Conservation (phyloP, 257 asterid genomes). For the Przewalskia tangutica region DNA sequence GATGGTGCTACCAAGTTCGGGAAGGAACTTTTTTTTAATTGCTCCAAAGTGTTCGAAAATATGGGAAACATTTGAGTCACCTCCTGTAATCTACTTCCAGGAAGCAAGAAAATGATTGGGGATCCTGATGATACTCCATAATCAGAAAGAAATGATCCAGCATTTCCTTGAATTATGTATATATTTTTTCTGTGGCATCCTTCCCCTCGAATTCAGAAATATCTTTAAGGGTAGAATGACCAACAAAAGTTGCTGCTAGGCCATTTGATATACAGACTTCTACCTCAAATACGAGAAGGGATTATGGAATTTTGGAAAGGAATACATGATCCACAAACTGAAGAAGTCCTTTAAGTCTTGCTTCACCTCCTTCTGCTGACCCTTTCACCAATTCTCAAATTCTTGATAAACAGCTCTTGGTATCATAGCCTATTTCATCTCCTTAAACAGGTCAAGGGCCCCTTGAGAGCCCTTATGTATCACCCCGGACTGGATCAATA, state of each 20-base stretch:
- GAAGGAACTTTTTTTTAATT: slow-evolving; percentile 30
- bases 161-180: too few relatives aligned
- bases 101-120: slow-evolving; percentile 59
- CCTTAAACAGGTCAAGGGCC: slow-evolving; percentile 70
- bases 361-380: slow-evolving; percentile 27
- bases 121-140: too few relatives aligned
- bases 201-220: too few relatives aligned
- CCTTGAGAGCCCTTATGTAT: slow-evolving; percentile 59
- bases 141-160: too few relatives aligned
- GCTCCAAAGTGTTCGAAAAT: slow-evolving; percentile 46
- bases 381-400: slow-evolving; percentile 28
- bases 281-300: too few relatives aligned
- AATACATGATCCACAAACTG: too few relatives aligned
- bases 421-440: slow-evolving; percentile 81
- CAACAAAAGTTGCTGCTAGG: too few relatives aligned
- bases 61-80: slow-evolving; percentile 75
- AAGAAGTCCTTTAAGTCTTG: too few relatives aligned
- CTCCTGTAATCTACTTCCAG: slow-evolving; percentile 94
- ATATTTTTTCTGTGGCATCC: too few relatives aligned
- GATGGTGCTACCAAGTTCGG: slow-evolving; percentile 39
- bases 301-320: too few relatives aligned
- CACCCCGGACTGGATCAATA: slow-evolving; percentile 50
- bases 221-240: too few relatives aligned
- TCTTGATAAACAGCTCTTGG: slow-evolving; percentile 38
- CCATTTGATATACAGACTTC: too few relatives aligned